Base-by-base conservation (phyloP, 441 rosid species). In the Populus trichocarpa region DNA sequence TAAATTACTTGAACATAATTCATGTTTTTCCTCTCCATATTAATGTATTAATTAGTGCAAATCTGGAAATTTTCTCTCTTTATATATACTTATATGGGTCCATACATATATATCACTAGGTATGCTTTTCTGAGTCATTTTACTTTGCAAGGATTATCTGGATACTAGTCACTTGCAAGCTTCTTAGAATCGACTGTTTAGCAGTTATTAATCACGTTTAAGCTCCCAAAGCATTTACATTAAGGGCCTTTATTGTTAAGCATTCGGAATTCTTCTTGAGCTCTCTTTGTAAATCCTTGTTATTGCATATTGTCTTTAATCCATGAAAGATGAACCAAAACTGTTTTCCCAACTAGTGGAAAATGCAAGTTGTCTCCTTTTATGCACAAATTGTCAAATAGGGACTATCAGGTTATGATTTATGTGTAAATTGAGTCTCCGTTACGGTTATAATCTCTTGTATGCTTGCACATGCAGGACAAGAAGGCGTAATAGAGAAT, bases 401-500 rank as follows among this genome's bases (percentile, higher is more conserved):
- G 6, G 32, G 10, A 22, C 40, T 35, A n/a, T 33, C n/a, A 32
- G 40, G 9, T 30, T 20, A 57, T 72, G 30, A 53, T 59, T 32
- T n/a, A 59, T 57, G 46, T 42, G 53, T 42, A 42, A 42, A 42
- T 42, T 42, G 16, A 42, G 53, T 42, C 4, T 46, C 53, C 2
- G 53, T 46, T 46, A 46, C 0, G 59, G 59, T 67, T 11, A 57
- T 71, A 75, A 72, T 73, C 38, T 30, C 80, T 71, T 77, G 32
- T 69, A 64, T 67, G 67, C 71, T 67, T 80, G 61, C 75, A 70
- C 40, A 30, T 81, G 81, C 92, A 96, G 99, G 94, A 76, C 82
- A 86, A 85, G 88, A 87, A 75, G 90, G 87, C 72, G 87, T 88
- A 3, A 35, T 74, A 57, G 98, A 92, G 85, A 87, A 89, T 84